Evolutionary conservation across 257 asterid species (phyloP), one percentile per base, ranked within the genome.

Genomic region (Pogostemon cablin): DNA sequence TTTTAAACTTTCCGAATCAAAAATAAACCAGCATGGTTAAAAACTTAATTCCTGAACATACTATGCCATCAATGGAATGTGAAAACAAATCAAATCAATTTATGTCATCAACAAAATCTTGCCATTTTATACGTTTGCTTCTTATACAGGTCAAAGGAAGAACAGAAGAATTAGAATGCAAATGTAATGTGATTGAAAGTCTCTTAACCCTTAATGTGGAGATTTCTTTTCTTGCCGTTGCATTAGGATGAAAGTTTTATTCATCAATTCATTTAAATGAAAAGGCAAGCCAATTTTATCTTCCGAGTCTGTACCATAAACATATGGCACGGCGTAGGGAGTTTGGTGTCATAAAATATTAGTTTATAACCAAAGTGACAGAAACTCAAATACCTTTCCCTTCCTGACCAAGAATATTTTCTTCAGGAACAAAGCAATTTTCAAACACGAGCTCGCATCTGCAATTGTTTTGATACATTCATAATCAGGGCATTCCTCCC

Each of bases 381-480:
- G 40, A 54, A 72, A 44, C 44, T 68, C 35, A 25, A 65, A 9
- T 86, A 95, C 99, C 99, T 91, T 89, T 91, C 66, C 99, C 98
- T 86, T 88, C 98, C 80, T 89, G 81, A 65, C 99, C 99, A 67
- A 95, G 84, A 77, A 95, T 77, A 61, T 91, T 95, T 75, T 95
- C 97, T 66, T 82, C 84, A 39, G 97, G 98, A 67, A 91, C 97
- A 69, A 89, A 91, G 84, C 99, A 95, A 67, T 88, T 89, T 67
- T 95, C 99, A 11, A 95, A 95, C 69, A 95, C 99, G 72, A 95
- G 99, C 86, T 95, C 99, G 53, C 98, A 95, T 66, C 99, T 95
- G 88, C 84, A 84, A 74, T 62, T 64, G 77, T 61, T 59, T 72
- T 54, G 53, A 66, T 34, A 65, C 48, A 70, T 15, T 32, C 10